These are phyloP conservation scores for Striga asiatica DNA, from an alignment of 257 asterid genomes.

Conservation along the genomic window DNA sequence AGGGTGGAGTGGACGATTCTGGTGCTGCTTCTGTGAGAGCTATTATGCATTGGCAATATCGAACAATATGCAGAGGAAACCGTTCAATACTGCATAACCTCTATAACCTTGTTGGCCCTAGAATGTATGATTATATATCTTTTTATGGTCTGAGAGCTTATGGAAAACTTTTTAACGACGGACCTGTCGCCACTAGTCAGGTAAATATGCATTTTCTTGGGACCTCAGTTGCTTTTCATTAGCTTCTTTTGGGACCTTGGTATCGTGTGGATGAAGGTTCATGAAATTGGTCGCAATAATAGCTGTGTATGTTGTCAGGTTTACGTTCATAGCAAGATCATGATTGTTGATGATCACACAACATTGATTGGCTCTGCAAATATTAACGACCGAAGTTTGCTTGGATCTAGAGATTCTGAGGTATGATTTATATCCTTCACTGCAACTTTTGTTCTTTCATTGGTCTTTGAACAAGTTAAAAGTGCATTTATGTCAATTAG, in stretches of 20 bases:
- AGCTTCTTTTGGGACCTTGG: slow-evolving; percentile 10
- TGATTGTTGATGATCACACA: slow-evolving; percentile 74
- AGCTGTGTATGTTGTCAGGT: slow-evolving; percentile 31
- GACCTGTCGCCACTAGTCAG: slow-evolving; percentile 87
- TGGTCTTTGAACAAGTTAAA: background rate
- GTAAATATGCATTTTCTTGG: slow-evolving; percentile 25
- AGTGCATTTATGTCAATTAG: background rate
- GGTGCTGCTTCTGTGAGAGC: slow-evolving; percentile 99
- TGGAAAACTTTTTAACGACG: slow-evolving; percentile 72
- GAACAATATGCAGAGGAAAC: slow-evolving; percentile 75
- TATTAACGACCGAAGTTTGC: slow-evolving; percentile 87
- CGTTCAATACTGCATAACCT: slow-evolving; percentile 78
- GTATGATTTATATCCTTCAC: slow-evolving; percentile 25
- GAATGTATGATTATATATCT: slow-evolving; percentile 74
- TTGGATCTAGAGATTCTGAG: slow-evolving; percentile 98
- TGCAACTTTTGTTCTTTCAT: background rate
- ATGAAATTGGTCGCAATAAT: slow-evolving; percentile 1
- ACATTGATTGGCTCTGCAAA: slow-evolving; percentile 86
- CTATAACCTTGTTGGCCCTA: slow-evolving; percentile 54
- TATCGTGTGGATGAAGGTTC: background rate
- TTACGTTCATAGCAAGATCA: slow-evolving; percentile 96
- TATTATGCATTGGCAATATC: slow-evolving; percentile 96
- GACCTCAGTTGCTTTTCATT: slow-evolving; percentile 6
- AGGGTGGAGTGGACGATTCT: slow-evolving; percentile 97
- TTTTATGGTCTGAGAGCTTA: slow-evolving; percentile 79